Base-by-base conservation (phyloP, 306 rosid species). In the Quercus alba region DNA sequence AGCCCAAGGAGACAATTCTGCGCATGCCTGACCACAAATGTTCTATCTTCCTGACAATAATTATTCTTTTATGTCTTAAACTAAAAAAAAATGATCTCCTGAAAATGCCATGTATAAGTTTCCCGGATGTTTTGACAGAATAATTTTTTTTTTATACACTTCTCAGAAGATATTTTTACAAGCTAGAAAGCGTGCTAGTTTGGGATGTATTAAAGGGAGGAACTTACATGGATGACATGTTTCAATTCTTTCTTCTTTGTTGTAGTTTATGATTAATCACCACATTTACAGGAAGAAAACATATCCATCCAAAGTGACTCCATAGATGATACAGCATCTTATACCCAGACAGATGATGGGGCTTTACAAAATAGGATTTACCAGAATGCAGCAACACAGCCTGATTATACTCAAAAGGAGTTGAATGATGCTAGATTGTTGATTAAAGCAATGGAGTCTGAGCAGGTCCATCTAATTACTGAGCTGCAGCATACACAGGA, bases 271-370 rank as follows among this genome's bases (percentile, higher is more conserved):
- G 75, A 44, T 62, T 76, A 69, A 67, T 78, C 76, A 19, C 21
- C 62, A 57, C 26, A 51, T 85, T 84, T 82, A 20, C 87, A 94
- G 97, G 87, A 83, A 78, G 90, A 89, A 80, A 80, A 82, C 56
- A 64, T 85, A 66, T 88, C 89, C 70, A 66, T 81, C 78, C 81
- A 73, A 85, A 88, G 89, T 84, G 88, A 88, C 46, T 84, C 75
- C 66, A 87, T 87, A 78, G 93, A 91, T 78, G 93, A 89, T 59
- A 79, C 80, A 21, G 67, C 84, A 74, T 85, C 87, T 61, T 75
- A 69, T 83, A 72, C 82, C 35, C 76, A 85, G 84, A 82, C 68
- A 79, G 81, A 77, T 69, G 87, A 73, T 25, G 85, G 79, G 77
- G 83, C 67, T 75, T 70, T 78, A 35, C 73, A 70, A 72, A 84